Base-by-base conservation (phyloP, 2,329 filamentous ascomycete species). In the Verruconis gallopava region DNA sequence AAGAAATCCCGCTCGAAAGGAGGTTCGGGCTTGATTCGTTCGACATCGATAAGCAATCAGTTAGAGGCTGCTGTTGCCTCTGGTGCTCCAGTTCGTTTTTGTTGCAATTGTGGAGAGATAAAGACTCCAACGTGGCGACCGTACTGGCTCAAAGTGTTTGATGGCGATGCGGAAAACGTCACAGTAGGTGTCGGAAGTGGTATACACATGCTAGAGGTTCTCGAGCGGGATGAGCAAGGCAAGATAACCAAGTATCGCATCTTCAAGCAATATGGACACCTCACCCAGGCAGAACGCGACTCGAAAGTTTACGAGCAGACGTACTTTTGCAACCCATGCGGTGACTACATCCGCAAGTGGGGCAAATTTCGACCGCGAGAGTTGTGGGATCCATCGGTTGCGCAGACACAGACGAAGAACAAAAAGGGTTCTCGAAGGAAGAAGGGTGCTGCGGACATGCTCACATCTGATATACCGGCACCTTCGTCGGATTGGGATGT, bases 91-190 rank as follows among this genome's bases (percentile, higher is more conserved):
- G 91, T 91, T 0, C 80, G 81, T 1, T 96, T 80, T 54, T 98
- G 91, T 58, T 75, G 75, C 48, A 94, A 96, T 53, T 98, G 91
- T 53, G 91, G 91, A 4, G 83, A 86, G 4, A 93, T 98, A 44
- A 84, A 96, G 53, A 98, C 91, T 1, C 85, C 89, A 0, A 95
- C 89, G 0, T 98, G 91, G 91, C 79, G 91, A 46, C 91, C 89
- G 54, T 85, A 91, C 11, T 95, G 81, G 71, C 77, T 78, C n/a
- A 85, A 85, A 53, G 71, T 83, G 5, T 71, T 79, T 36, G 66
- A 75, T 13, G 86, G 85, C 1, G 70, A 71, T 21, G 85, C 85
- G 1, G 70, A 73, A 3, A 75, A 79, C 46, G 71, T 83, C 37
- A 76, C 85, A 45, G 76, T 80, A 42, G 83, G 79, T 0, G 77